Evolutionary conservation across 2,329 filamentous ascomycete genomes (phyloP).

Genomic region (Phialemoniopsis sp.): DNA sequence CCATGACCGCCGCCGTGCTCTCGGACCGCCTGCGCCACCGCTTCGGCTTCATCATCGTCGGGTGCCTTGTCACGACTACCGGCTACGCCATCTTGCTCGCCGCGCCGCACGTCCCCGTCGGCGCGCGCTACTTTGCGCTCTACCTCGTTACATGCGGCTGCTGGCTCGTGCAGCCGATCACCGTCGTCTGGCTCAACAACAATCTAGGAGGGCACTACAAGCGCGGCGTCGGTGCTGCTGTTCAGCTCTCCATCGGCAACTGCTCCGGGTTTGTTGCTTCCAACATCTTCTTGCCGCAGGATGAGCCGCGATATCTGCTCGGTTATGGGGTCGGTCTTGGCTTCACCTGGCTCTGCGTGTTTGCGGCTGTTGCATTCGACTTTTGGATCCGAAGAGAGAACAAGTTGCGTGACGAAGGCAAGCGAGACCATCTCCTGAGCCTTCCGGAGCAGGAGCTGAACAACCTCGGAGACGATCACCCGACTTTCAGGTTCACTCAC

Average conservation of each 20-base stretch:
- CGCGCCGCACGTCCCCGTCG: conserved; percentile 28
- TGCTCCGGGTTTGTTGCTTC: conserved; percentile 35
- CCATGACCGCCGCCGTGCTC: conserved; percentile 29
- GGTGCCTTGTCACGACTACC: conserved; percentile 39
- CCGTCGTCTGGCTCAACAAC: conserved; percentile 52
- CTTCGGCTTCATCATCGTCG: conserved; percentile 48
- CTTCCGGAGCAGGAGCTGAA: no score
- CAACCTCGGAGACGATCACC: no score
- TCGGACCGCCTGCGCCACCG: conserved; percentile 48
- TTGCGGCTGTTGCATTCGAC: no score
- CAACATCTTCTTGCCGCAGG: conserved; percentile 32
- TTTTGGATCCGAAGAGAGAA: no score
- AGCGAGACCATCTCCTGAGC: no score
- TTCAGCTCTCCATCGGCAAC: conserved; percentile 37
- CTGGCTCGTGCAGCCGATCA: conserved; percentile 50
- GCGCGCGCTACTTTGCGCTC: conserved; percentile 48
- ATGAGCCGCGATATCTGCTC: conserved; percentile 29
- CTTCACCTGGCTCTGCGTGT: conserved; percentile 8
- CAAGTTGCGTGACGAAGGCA: no score
- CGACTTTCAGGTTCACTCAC: no score
- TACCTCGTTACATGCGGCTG: conserved; percentile 50
- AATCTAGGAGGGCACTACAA: conserved; percentile 34
- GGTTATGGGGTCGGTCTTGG: conserved; percentile 30
- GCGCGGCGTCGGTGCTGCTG: conserved; percentile 32
- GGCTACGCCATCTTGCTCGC: no score